These are phyloP conservation scores for Nowakowskiella sp. DNA, from an alignment of 192 early-diverging fungal genomes.

Conservation along the genomic window DNA sequence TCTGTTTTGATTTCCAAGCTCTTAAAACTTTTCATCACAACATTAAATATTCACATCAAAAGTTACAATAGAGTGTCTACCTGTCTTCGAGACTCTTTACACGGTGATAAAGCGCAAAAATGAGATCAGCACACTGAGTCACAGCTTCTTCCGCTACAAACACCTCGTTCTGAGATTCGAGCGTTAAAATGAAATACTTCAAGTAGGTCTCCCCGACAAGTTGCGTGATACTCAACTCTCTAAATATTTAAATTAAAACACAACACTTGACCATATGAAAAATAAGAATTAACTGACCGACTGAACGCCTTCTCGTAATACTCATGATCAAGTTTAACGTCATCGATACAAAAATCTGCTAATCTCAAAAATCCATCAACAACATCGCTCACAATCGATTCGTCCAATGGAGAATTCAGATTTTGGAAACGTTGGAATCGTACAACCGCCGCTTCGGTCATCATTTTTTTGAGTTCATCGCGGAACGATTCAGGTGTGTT, in stretches of 20 bases:
- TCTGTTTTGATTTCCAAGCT: conserved; percentile 4
- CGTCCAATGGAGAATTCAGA: conserved; percentile 18
- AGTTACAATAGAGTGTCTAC: neutral
- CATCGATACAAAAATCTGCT: conserved; percentile 14
- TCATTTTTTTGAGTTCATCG: conserved; percentile 4
- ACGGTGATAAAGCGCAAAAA: conserved; percentile 12
- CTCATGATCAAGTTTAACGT: conserved; percentile 14
- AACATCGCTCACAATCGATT: conserved; percentile 4
- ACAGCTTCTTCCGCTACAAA: conserved; percentile 11
- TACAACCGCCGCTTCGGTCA: conserved; percentile 11
- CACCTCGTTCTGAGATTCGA: conserved; percentile 10
- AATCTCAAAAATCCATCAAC: conserved; percentile 11
- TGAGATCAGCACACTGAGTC: conserved; percentile 2
- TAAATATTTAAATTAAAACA: neutral
- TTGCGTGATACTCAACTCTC: conserved; percentile 14
- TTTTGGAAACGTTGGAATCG: conserved; percentile 12
- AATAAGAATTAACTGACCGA: neutral
- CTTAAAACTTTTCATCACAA: neutral
- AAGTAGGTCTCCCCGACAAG: conserved; percentile 10
- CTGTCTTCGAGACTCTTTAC: conserved; percentile 13
- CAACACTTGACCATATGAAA: neutral
- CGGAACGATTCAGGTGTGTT: conserved; percentile 8
- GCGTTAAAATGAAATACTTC: conserved; percentile 14
- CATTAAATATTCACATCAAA: neutral
- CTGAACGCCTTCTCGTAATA: conserved; percentile 14